Evolutionary conservation across 768 basidiomycete species (phyloP).

Genomic region (Tricholoma flavovirens): DNA sequence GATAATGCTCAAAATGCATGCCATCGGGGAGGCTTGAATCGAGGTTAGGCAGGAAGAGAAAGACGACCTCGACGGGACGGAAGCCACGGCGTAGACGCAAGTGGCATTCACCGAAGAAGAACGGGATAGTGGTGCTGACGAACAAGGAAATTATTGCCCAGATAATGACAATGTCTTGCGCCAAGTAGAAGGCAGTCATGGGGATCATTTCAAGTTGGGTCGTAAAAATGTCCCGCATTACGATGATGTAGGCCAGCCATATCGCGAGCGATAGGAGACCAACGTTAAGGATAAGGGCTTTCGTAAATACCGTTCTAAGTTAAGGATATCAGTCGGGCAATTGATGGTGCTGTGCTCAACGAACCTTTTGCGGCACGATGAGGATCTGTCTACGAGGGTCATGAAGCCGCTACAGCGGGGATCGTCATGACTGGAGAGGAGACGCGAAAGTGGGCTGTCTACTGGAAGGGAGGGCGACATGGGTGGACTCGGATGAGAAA

Average conservation of each 20-base stretch:
- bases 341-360: neutral
- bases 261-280: conserved; percentile 16
- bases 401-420: conserved; percentile 21
- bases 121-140: conserved; percentile 25
- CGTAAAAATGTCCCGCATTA: conserved; percentile 15
- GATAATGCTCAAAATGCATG: conserved; percentile 17
- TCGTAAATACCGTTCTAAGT: conserved; percentile 20
- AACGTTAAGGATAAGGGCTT: conserved; percentile 22
- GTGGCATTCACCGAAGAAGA: conserved; percentile 30
- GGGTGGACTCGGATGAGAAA: neutral
- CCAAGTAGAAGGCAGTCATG: conserved; percentile 19
- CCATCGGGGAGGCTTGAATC: conserved; percentile 6
- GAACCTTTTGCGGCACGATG: conserved; percentile 18
- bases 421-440: conserved; percentile 23
- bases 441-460: conserved; percentile 13
- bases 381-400: conserved; percentile 24
- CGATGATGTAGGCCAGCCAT: conserved; percentile 13
- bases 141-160: conserved; percentile 23
- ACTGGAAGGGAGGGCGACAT: conserved; percentile 10
- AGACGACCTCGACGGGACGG: conserved; percentile 24
- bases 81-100: conserved; percentile 25
- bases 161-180: conserved; percentile 22
- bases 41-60: conserved; percentile 21
- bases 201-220: conserved; percentile 11
- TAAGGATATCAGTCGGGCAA: neutral